Percentiles rank a stretch among this genome's conserved stretches.
phyloP scores from a whole-genome alignment of 148 eudicot genomes.

The Polygonum aviculare region DNA sequence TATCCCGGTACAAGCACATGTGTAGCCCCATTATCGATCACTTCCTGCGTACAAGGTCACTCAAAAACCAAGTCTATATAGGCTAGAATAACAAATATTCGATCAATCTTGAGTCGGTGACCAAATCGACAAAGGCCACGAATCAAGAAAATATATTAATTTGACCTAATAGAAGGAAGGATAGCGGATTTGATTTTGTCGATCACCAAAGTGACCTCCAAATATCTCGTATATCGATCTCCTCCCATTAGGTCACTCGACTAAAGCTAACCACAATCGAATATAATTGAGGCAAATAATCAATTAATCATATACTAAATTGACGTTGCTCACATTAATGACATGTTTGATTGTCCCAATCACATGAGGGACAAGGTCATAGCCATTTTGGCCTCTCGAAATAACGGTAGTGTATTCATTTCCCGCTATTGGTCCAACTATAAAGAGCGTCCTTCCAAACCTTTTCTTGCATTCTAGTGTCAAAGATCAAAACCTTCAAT shows the following conservation, averaged over 20 bases:
- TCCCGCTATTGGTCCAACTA: conserved; percentile 14
- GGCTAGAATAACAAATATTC: too few relatives aligned
- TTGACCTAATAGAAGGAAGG: too few relatives aligned
- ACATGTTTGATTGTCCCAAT: not conserved
- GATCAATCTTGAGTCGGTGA: too few relatives aligned
- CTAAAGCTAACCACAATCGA: too few relatives aligned
- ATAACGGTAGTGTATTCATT: conserved; percentile 15
- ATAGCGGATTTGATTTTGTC: too few relatives aligned
- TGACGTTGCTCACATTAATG: not conserved
- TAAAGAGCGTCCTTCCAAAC: conserved; percentile 8
- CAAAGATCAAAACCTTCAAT: not conserved
- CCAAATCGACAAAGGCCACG: too few relatives aligned
- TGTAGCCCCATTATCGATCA: conserved; percentile 18
- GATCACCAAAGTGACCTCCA: too few relatives aligned
- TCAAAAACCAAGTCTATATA: not conserved
- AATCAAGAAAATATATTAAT: too few relatives aligned
- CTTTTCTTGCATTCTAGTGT: conserved; percentile 11
- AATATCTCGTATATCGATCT: too few relatives aligned
- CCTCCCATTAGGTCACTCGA: too few relatives aligned
- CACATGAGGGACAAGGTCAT: conserved; percentile 11
- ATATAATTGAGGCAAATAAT: too few relatives aligned
- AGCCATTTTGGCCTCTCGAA: not conserved
- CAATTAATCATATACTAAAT: too few relatives aligned
- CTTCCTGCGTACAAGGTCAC: conserved; percentile 16
- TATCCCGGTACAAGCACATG: conserved; percentile 20